Conservation (phyloP, 257 asterid species). For the Nicotiana paniculata region DNA sequence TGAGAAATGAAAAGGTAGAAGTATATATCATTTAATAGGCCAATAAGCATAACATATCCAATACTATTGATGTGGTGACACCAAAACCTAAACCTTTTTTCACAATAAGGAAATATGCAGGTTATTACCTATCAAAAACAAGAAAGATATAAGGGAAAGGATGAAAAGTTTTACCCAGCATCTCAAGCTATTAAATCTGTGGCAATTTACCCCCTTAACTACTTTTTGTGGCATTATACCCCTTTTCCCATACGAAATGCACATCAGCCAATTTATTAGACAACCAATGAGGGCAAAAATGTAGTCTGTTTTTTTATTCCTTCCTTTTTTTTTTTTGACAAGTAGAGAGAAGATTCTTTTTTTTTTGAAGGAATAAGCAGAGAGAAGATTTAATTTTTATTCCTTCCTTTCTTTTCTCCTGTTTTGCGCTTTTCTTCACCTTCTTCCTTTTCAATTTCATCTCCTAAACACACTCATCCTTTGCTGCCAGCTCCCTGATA, state of each 20-base stretch:
- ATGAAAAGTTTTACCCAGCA: background rate
- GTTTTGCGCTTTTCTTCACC: background rate
- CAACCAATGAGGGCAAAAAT: background rate
- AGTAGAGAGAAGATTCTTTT: too few relatives aligned
- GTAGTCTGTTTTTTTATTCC: background rate
- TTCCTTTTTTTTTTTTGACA: background rate
- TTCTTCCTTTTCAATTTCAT: background rate
- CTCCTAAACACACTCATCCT: background rate
- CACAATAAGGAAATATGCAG: background rate
- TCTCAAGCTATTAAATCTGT: background rate
- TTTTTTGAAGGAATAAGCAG: too few relatives aligned
- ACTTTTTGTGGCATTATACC: background rate
- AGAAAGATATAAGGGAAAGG: background rate
- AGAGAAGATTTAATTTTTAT: too few relatives aligned
- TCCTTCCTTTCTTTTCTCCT: background rate
- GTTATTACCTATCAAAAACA: background rate
- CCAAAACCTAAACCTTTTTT: background rate
- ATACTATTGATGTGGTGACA: background rate
- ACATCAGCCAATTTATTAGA: background rate
- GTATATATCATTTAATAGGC: background rate
- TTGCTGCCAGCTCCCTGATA: background rate
- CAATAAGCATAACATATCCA: background rate
- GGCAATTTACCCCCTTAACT: background rate
- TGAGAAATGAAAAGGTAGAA: background rate
- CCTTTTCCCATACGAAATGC: background rate